A percentile compares a stretch with the other conserved stretches of the same genome.
Evolutionary conservation across 2,329 filamentous ascomycete species (phyloP).

Genomic region (Talaromyces sp.): DNA sequence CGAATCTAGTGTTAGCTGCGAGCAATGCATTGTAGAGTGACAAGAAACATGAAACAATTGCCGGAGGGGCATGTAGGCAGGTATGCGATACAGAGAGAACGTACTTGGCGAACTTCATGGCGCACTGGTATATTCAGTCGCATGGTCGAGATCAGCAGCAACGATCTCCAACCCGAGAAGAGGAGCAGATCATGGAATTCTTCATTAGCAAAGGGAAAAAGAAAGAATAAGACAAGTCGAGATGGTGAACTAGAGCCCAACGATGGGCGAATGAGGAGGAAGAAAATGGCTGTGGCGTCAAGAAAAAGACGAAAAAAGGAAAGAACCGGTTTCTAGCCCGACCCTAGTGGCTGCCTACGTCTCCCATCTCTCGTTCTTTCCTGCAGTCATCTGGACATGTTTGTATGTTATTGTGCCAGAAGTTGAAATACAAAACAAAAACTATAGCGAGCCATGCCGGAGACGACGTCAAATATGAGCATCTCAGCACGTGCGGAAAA

Average conservation of each 20-base stretch:
- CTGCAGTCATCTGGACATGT: neutral
- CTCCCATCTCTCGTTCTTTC: neutral
- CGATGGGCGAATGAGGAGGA: conserved; percentile 9
- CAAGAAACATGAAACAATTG: neutral
- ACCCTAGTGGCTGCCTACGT: neutral
- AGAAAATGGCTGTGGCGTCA: conserved; percentile 1
- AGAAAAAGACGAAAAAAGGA: conserved; percentile 2
- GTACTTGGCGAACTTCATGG: conserved; percentile 63
- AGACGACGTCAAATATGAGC: neutral
- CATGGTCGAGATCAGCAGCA: conserved; percentile 1
- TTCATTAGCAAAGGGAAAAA: neutral
- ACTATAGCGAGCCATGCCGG: neutral
- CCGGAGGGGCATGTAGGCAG: conserved; percentile 15
- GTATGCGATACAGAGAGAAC: conserved; percentile 20
- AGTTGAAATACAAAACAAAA: neutral
- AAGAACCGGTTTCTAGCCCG: neutral
- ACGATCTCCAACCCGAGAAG: neutral
- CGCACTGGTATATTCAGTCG: conserved; percentile 2
- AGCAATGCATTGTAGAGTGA: conserved; percentile 12
- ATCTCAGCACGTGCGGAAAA: neutral
- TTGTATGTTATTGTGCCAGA: neutral
- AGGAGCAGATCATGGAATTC: neutral
- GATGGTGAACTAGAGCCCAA: neutral
- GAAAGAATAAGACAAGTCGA: neutral
- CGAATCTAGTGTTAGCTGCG: conserved; percentile 14